These are phyloP conservation scores for Microbotryomycetes sp. DNA, from an alignment of 1,284 basidiomycete genomes.

Conservation along the genomic window DNA sequence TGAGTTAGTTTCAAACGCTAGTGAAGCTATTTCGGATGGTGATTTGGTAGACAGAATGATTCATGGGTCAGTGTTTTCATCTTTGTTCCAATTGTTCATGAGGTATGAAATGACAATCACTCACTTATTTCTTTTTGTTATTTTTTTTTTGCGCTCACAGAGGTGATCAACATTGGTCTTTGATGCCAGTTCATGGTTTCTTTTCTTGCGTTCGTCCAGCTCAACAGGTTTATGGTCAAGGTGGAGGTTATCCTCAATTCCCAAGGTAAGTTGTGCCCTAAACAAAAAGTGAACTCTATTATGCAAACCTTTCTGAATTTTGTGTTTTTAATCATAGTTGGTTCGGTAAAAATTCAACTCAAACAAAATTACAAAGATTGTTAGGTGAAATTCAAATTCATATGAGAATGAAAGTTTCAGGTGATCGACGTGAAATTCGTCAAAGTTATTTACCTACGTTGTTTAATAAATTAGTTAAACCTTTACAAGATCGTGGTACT, in stretches of 20 bases:
- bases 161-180: slow-evolving; percentile 88
- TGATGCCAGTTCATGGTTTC: slow-evolving; percentile 90
- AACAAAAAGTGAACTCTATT: not conserved
- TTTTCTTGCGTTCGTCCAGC: slow-evolving; percentile 82
- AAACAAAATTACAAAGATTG: slow-evolving; percentile 69
- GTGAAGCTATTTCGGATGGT: slow-evolving; percentile 86
- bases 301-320: not conserved
- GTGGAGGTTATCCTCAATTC: slow-evolving; percentile 53
- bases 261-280: slow-evolving; percentile 73
- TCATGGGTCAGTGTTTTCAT: slow-evolving; percentile 61
- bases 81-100: slow-evolving; percentile 4
- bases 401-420: slow-evolving; percentile 89
- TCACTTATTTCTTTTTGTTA: not conserved
- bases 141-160: slow-evolving; percentile 44
- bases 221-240: slow-evolving; percentile 65
- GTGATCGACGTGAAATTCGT: slow-evolving; percentile 78
- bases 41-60: slow-evolving; percentile 93
- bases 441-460: slow-evolving; percentile 84
- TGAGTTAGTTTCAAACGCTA: slow-evolving; percentile 61
- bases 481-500: slow-evolving; percentile 57
- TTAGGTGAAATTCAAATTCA: slow-evolving; percentile 86
- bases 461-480: slow-evolving; percentile 69
- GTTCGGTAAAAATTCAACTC: slow-evolving; percentile 96
- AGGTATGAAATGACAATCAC: not conserved
- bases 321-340: slow-evolving; percentile 56